phyloP scores from a whole-genome alignment of 2,329 filamentous ascomycete genomes.

The Calonectria hongkongensis region DNA sequence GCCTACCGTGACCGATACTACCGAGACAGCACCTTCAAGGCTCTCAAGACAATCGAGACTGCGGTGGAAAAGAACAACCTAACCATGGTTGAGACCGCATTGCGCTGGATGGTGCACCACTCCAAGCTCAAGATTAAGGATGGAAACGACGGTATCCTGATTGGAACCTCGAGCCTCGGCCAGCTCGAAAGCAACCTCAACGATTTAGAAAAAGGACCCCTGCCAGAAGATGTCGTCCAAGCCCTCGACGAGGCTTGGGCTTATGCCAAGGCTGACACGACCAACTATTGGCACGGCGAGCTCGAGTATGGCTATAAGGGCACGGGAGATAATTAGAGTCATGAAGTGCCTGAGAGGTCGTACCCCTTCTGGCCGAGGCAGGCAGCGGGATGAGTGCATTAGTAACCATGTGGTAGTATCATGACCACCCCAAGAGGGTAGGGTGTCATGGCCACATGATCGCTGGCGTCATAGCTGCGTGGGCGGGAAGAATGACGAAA shows the following conservation, averaged over 20 bases:
- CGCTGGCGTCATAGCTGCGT: conserved; percentile 42
- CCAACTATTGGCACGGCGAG: conserved; percentile 75
- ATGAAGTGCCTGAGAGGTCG: conserved; percentile 14
- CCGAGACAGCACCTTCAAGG: conserved; percentile 77
- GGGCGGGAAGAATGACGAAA: conserved; percentile 17
- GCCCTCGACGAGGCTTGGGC: conserved; percentile 87
- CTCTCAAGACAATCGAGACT: conserved; percentile 80
- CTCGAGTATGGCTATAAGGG: conserved; percentile 80
- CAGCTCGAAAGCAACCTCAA: conserved; percentile 76
- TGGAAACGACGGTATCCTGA: conserved; percentile 76
- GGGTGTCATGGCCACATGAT: conserved; percentile 50
- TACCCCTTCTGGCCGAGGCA: background rate
- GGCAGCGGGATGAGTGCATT: conserved; percentile 14
- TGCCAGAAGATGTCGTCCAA: conserved; percentile 85
- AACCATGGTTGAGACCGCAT: conserved; percentile 82
- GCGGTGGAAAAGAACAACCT: conserved; percentile 81
- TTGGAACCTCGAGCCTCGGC: conserved; percentile 74
- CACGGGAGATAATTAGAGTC: conserved; percentile 62
- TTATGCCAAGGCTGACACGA: conserved; percentile 75
- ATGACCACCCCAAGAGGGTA: conserved; percentile 38
- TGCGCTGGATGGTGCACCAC: conserved; percentile 85
- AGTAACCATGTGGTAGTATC: conserved; percentile 37
- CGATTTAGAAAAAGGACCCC: conserved; percentile 79
- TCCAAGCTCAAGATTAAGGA: conserved; percentile 72
- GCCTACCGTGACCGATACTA: conserved; percentile 83